Base-by-base conservation (phyloP, 2,329 filamentous ascomycete species). In the Gremmenia infestans region DNA sequence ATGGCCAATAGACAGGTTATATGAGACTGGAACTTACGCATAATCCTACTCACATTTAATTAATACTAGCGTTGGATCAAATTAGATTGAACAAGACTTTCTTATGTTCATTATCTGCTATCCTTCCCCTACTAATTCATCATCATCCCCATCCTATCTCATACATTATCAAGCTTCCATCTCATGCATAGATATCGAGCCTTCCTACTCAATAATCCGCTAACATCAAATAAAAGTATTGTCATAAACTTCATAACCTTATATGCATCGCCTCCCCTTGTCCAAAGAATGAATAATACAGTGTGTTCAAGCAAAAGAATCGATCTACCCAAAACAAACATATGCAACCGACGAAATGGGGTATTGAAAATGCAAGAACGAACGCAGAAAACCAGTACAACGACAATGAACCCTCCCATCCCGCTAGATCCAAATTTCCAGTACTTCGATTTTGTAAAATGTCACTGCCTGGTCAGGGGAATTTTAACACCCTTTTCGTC, bases 231-330 rank as follows among this genome's bases (percentile, higher is more conserved):
- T n/a, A 39, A 52, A 37, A 51, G 4, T 42, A 42, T 45, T 51
- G 35, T 61, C 59, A 60, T 61, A 59, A 59, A 57, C 57, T 53
- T 63, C 59, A 54, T 64, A 60, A 60, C 58, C 62, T 55, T 63
- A 58, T 58, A 58, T 64, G 58, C 60, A 60, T 50, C 62, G 32
- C 42, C 37, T 46, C 45, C 42, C 48, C 45, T 35, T 48, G 40
- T 35, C 15, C 22, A 57, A 57, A 53, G 25, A 35, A 49, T 50
- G 52, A 54, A 22, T 54, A 58, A 55, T 54, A 58, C 35, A 48
- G 53, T 54, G 53, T 54, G 56, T 50, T 9, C 28, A 50, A 57
- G 56, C 32, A 57, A 59, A 54, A 40, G 56, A 59, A 50, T 50
- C 50, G 42, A 47, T 47, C 48, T 52, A 42, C 22, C 40, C 22